Base-by-base conservation (phyloP, 768 basidiomycete genomes). In the Kwoniella mangroviensis region DNA sequence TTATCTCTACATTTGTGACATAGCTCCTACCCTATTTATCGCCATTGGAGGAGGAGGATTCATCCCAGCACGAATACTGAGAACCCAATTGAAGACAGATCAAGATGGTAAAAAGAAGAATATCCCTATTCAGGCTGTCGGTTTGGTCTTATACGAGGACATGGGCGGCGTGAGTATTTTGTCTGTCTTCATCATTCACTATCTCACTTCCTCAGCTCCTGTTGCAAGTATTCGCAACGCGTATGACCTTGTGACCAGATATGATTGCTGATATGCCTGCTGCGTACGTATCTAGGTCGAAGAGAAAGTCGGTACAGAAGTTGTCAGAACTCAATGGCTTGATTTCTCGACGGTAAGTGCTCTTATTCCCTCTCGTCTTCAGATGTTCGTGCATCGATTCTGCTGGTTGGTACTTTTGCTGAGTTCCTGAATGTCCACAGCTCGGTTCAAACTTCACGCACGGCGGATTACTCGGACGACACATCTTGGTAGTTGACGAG, bases 301-400 rank as follows among this genome's bases (percentile, higher is more conserved):
- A 21, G 82, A 83, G 65, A 68, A 72, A n/a, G 72, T 76, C 21
- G 81, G 82, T 0, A 80, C 79, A 17, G 90, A 97, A 81, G 93
- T 99, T 73, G 86, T 97, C 75, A 88, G 95, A 65, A 99, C 95
- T 17, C 97, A 99, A 83, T 99, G 97, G 97, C 85, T 98, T 21
- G 85, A 86, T 70, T 84, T 85, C 65, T 81, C 79, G 17, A 84
- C 83, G 5, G 81, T 85, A 57, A 74, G 84, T 42, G 26, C 19
- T 19, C 65, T 40, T 56, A 54, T 2, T 55, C 19, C 49, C 21
- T 51, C 21, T 19, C 21, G 49, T 51, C 21, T 51, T 51, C 21
- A 17, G 49, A 17, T 51, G 4, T 21, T 15, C 15, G 49, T 5
- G 15, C 49, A 51, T 21, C 49, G 15, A 51, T 21, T 51, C 21